A percentile compares a stretch with the other conserved stretches of the same genome.
phyloP scores from a whole-genome alignment of 2,329 filamentous ascomycete genomes.

The Apiospora marii region DNA sequence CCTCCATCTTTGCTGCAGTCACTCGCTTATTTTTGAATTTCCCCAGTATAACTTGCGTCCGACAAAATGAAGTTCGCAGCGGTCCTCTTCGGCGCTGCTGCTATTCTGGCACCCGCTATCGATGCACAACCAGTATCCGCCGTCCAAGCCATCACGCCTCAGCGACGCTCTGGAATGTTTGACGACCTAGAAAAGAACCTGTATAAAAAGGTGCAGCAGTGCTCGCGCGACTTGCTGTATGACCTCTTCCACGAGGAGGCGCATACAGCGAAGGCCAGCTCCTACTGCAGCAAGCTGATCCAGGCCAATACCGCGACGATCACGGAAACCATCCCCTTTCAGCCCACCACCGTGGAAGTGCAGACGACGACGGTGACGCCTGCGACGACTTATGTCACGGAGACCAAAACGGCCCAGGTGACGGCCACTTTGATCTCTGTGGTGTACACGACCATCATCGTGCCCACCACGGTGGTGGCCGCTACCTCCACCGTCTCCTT shows the following conservation, averaged over 20 bases:
- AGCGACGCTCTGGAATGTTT: no score
- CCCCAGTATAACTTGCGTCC: not conserved
- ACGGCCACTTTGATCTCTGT: constrained; percentile 2
- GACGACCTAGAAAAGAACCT: no score
- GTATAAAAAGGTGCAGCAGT: not conserved
- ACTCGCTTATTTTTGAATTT: not conserved
- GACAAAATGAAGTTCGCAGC: not conserved
- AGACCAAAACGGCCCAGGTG: not conserved
- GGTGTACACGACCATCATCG: not conserved
- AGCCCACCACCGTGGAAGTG: not conserved
- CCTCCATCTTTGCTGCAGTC: not conserved
- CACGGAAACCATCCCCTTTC: not conserved
- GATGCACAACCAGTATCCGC: not conserved
- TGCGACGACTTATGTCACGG: constrained; percentile 15
- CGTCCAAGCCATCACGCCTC: not conserved
- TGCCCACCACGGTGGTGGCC: not conserved
- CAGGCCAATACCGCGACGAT: not conserved
- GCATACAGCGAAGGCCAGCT: constrained; percentile 7
- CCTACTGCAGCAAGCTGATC: constrained; percentile 20
- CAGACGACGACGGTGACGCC: constrained; percentile 12
- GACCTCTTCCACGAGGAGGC: not conserved
- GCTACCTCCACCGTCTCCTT: not conserved
- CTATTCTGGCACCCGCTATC: not conserved
- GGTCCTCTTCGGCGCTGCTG: not conserved
- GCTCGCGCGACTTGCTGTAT: not conserved